Conservation (phyloP, 306 rosid species). For the Cucurbita maxima region DNA sequence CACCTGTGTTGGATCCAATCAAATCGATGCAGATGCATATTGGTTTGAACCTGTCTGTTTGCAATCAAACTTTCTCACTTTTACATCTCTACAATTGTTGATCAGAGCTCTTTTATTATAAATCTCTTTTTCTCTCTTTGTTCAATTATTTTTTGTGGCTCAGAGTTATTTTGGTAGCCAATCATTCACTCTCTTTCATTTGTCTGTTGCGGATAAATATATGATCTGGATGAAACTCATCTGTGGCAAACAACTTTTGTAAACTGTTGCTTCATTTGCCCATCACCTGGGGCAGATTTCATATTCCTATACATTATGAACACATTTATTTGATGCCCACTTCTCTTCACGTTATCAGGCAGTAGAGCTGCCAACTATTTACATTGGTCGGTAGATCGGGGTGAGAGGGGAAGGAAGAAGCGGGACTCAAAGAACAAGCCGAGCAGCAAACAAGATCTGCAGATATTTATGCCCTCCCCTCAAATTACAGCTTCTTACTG, state of each 20-base stretch:
- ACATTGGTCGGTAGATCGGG: neutral
- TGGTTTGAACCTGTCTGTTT: neutral
- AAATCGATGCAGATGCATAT: neutral
- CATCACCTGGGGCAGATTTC: neutral
- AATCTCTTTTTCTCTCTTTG: neutral
- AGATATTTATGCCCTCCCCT: neutral
- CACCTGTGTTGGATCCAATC: neutral
- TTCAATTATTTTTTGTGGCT: neutral
- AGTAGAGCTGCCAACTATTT: neutral
- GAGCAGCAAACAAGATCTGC: neutral
- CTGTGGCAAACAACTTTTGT: neutral
- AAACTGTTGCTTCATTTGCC: neutral
- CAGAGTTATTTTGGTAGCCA: neutral
- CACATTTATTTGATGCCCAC: neutral
- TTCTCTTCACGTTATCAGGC: neutral
- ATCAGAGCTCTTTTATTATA: neutral
- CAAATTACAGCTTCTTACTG: neutral
- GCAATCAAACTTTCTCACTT: neutral
- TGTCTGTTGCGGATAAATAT: neutral
- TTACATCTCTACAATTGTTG: neutral
- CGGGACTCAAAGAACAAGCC: neutral
- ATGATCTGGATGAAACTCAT: neutral
- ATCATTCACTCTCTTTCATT: neutral
- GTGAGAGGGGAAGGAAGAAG: conserved; percentile 1
- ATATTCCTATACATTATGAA: neutral